phyloP scores from a whole-genome alignment of 1,284 basidiomycete species.

The Heimioporus retisporus region DNA sequence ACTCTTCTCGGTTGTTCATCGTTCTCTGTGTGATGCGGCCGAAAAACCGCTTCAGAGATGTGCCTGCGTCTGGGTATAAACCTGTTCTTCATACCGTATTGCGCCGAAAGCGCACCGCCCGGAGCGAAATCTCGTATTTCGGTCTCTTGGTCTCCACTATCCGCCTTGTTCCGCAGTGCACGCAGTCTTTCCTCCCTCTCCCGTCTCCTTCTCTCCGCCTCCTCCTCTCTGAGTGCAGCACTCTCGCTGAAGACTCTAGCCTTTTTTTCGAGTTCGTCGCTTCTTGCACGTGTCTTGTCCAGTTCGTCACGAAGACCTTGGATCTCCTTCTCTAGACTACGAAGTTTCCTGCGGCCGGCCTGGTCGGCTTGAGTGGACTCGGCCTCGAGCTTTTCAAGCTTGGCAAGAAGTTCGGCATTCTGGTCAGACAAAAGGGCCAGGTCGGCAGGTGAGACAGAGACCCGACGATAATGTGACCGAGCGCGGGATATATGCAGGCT shows the following conservation, averaged over 20 bases:
- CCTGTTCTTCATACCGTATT: slow-evolving; percentile 33
- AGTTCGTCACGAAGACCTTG: slow-evolving; percentile 74
- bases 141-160: slow-evolving; percentile 37
- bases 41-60: slow-evolving; percentile 39
- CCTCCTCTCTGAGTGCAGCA: slow-evolving; percentile 56
- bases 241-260: slow-evolving; percentile 53
- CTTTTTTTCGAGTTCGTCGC: slow-evolving; percentile 76
- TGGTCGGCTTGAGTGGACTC: slow-evolving; percentile 76
- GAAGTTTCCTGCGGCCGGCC: slow-evolving; percentile 73
- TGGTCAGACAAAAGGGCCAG: slow-evolving; percentile 80
- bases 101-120: slow-evolving; percentile 51
- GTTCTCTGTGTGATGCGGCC: slow-evolving; percentile 12
- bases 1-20: slow-evolving; percentile 33
- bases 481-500: slow-evolving; percentile 33
- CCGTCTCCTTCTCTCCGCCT: slow-evolving; percentile 59
- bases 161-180: slow-evolving; percentile 53
- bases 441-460: slow-evolving; percentile 76
- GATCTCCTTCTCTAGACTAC: slow-evolving; percentile 83
- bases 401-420: slow-evolving; percentile 81
- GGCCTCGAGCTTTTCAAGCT: slow-evolving; percentile 78
- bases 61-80: slow-evolving; percentile 36
- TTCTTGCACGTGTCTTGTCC: slow-evolving; percentile 74
- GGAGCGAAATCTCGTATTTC: slow-evolving; percentile 73
- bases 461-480: slow-evolving; percentile 57
- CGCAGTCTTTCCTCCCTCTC: slow-evolving; percentile 67